These are phyloP conservation scores for Pelargonium myrrhifolium DNA, from an alignment of 441 rosid genomes.

Conservation along the genomic window DNA sequence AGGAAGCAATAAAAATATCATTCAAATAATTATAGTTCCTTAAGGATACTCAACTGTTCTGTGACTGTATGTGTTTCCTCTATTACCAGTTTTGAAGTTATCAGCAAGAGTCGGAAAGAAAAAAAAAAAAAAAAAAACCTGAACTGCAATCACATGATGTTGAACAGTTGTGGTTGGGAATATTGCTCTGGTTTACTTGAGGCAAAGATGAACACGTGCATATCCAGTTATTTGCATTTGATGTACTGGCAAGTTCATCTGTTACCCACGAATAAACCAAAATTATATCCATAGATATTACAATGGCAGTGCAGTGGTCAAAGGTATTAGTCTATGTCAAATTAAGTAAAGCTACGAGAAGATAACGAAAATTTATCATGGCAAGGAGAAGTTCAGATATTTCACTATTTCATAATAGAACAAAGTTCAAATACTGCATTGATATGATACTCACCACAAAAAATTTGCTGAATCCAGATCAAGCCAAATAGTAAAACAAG, in stretches of 20 bases:
- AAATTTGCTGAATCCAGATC: slow-evolving; percentile 44
- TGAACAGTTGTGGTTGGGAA: slow-evolving; percentile 58
- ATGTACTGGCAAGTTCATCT: slow-evolving; percentile 41
- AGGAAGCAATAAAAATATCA: not conserved
- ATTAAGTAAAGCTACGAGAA: slow-evolving; percentile 5
- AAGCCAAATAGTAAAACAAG: slow-evolving; percentile 39
- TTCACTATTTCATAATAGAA: not conserved
- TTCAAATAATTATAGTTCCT: not conserved
- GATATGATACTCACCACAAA: slow-evolving; percentile 51
- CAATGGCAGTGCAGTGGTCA: not conserved
- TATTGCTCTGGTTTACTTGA: slow-evolving; percentile 37
- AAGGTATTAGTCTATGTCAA: slow-evolving; percentile 1
- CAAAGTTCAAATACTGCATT: not conserved
- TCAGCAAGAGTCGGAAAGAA: not conserved
- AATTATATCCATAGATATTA: slow-evolving; percentile 5
- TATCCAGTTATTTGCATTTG: slow-evolving; percentile 55
- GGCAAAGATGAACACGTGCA: slow-evolving; percentile 51
- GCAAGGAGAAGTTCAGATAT: not conserved
- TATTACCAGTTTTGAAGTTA: not conserved
- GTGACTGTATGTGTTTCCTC: too few species aligned
- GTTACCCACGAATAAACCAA: slow-evolving; percentile 23
- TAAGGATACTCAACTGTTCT: too few species aligned
- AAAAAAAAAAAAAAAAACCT: too few species aligned
- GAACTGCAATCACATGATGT: slow-evolving; percentile 72
- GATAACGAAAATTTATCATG: not conserved